Percentiles rank a stretch among this genome's conserved stretches.
Evolutionary conservation across 2,329 filamentous ascomycete genomes (phyloP).

Genomic region (Xylariaceae sp.): DNA sequence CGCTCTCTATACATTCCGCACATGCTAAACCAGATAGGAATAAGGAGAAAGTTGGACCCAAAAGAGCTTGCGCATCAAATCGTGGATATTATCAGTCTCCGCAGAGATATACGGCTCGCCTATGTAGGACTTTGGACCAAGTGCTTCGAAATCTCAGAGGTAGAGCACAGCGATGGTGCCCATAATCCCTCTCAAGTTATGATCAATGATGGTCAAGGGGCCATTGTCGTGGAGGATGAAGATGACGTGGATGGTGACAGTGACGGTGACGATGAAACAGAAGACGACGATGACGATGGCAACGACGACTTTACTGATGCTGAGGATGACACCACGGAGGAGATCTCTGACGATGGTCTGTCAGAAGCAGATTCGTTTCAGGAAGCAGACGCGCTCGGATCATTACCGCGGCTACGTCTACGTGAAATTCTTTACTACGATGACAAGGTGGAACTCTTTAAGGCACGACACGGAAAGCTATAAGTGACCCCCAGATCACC

Average conservation of each 20-base stretch:
- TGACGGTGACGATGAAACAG: slow-evolving; percentile 45
- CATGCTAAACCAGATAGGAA: slow-evolving; percentile 66
- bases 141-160: slow-evolving; percentile 82
- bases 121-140: slow-evolving; percentile 79
- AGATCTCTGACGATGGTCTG: slow-evolving; percentile 56
- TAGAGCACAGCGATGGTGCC: slow-evolving; percentile 42
- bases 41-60: slow-evolving; percentile 60
- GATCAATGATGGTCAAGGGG: slow-evolving; percentile 25
- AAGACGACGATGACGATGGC: slow-evolving; percentile 52
- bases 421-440: slow-evolving; percentile 85
- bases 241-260: slow-evolving; percentile 45
- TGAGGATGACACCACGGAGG: slow-evolving; percentile 47
- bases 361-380: slow-evolving; percentile 58
- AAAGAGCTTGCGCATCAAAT: slow-evolving; percentile 78
- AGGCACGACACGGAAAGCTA: slow-evolving; percentile 68
- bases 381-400: slow-evolving; percentile 50
- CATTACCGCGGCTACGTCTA: slow-evolving; percentile 61
- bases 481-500: slow-evolving; percentile 33
- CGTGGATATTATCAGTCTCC: slow-evolving; percentile 76
- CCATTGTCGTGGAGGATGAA: slow-evolving; percentile 33
- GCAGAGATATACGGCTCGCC: slow-evolving; percentile 76
- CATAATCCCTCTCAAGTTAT: slow-evolving; percentile 30
- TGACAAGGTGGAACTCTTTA: slow-evolving; percentile 82
- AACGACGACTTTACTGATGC: slow-evolving; percentile 52
- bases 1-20: slow-evolving; percentile 74